phyloP scores from a whole-genome alignment of 2,329 filamentous ascomycete genomes.

The Fusarium coffeatum region DNA sequence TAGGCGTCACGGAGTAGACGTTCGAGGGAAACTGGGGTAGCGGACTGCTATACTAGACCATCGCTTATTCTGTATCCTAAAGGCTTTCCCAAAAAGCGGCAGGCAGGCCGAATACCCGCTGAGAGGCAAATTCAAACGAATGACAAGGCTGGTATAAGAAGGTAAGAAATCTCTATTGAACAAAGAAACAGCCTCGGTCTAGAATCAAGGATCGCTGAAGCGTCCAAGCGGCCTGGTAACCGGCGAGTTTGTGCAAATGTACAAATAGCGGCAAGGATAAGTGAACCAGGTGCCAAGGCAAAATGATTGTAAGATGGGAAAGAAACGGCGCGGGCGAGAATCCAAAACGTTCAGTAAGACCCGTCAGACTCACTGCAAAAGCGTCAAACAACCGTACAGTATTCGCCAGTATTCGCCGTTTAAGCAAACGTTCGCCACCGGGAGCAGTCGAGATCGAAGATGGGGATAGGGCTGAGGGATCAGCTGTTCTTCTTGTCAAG shows the following conservation, averaged over 20 bases:
- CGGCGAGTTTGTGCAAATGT: constrained; percentile 16
- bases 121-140: constrained; percentile 6
- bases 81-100: constrained; percentile 1
- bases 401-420: constrained; percentile 2
- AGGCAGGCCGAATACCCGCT: constrained; percentile 3
- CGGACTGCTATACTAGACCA: constrained; percentile 38
- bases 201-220: constrained; percentile 17
- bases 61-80: constrained; percentile 31
- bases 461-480: constrained; percentile 43
- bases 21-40: constrained; percentile 31
- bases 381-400: constrained; percentile 4
- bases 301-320: constrained; percentile 2
- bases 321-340: constrained; percentile 4
- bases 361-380: constrained; percentile 1
- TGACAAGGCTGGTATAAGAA: constrained; percentile 17
- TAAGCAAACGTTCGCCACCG: constrained; percentile 25
- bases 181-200: constrained; percentile 20
- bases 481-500: constrained; percentile 34
- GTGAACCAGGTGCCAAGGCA: constrained; percentile 1
- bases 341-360: constrained; percentile 26
- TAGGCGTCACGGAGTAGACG: constrained; percentile 15
- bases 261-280: constrained; percentile 17
- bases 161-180: constrained; percentile 10
- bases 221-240: constrained; percentile 11
- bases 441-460: constrained; percentile 16